These are phyloP conservation scores for Aspergillus hortae DNA, from an alignment of 2,329 filamentous ascomycete species.

Conservation along the genomic window DNA sequence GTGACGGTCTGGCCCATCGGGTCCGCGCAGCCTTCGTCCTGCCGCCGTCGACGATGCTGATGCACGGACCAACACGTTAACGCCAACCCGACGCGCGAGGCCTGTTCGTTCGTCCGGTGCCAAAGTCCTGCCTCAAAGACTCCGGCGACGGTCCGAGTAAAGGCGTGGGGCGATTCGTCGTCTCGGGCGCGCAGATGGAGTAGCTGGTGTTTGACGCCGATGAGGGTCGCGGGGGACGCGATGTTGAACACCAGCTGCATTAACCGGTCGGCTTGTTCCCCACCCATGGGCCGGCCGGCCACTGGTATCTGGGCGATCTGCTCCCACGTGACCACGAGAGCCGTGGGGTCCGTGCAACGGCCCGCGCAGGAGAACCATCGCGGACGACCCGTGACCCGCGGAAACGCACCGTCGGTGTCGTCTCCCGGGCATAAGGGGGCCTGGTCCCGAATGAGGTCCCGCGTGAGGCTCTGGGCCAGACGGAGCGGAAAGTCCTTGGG, in stretches of 20 bases:
- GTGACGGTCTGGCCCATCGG: constrained; percentile 1
- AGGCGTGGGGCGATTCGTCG: not conserved
- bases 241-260: constrained; percentile 9
- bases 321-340: constrained; percentile 2
- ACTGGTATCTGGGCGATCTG: constrained; percentile 1
- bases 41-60: constrained; percentile 1
- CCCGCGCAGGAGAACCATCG: not conserved
- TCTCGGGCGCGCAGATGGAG: constrained; percentile 1
- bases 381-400: not conserved
- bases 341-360: not conserved
- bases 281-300: not conserved
- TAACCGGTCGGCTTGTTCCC: constrained; percentile 5
- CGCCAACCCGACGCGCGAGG: constrained; percentile 4
- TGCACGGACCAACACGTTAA: constrained; percentile 6
- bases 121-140: constrained; percentile 5
- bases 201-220: constrained; percentile 4
- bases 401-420: not conserved
- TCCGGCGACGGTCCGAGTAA: not conserved
- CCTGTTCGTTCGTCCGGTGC: constrained; percentile 5
- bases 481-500: no score
- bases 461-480: no score
- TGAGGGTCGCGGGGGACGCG: constrained; percentile 3
- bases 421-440: no score
- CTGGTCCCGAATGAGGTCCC: no score
- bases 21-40: not conserved